These are phyloP conservation scores for Terfezia claveryi DNA, from an alignment of 495 filamentous ascomycete genomes.

Conservation along the genomic window DNA sequence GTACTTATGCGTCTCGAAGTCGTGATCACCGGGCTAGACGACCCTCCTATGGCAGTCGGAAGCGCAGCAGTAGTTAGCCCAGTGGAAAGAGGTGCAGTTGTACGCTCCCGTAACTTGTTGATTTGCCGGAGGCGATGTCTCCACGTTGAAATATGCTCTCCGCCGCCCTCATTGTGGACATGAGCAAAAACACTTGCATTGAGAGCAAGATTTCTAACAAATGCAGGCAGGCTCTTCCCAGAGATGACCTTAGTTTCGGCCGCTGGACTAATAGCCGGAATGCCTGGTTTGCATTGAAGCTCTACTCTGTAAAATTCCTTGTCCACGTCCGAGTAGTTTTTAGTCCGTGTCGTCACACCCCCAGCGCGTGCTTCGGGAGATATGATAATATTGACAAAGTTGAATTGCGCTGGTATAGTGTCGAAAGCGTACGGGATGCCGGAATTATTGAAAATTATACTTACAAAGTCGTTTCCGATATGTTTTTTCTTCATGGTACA, in stretches of 20 bases:
- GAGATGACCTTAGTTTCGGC: constrained; percentile 71
- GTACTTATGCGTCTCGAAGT: neutral
- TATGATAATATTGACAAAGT: constrained; percentile 89
- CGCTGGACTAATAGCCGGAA: constrained; percentile 76
- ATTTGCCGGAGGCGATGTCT: constrained; percentile 69
- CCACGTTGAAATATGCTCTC: constrained; percentile 79
- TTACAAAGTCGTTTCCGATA: constrained; percentile 94
- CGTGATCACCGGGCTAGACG: neutral
- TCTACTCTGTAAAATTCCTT: constrained; percentile 61
- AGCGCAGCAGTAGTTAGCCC: neutral
- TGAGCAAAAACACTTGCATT: constrained; percentile 84
- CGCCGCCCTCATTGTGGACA: constrained; percentile 66
- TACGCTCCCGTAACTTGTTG: constrained; percentile 47
- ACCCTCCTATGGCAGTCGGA: neutral
- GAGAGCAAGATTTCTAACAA: constrained; percentile 73
- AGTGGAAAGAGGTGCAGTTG: constrained; percentile 5
- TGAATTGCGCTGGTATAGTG: constrained; percentile 82
- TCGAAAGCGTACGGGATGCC: constrained; percentile 70
- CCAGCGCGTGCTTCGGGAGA: constrained; percentile 53
- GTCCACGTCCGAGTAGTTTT: constrained; percentile 8
- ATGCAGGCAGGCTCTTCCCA: constrained; percentile 53
- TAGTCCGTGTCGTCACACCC: constrained; percentile 30
- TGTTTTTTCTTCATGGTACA: constrained; percentile 79
- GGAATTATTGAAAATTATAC: constrained; percentile 92
- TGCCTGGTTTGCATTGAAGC: constrained; percentile 59